These are phyloP conservation scores for Yarrowia sp. DNA, from an alignment of 805 yeast genomes.

Conservation along the genomic window DNA sequence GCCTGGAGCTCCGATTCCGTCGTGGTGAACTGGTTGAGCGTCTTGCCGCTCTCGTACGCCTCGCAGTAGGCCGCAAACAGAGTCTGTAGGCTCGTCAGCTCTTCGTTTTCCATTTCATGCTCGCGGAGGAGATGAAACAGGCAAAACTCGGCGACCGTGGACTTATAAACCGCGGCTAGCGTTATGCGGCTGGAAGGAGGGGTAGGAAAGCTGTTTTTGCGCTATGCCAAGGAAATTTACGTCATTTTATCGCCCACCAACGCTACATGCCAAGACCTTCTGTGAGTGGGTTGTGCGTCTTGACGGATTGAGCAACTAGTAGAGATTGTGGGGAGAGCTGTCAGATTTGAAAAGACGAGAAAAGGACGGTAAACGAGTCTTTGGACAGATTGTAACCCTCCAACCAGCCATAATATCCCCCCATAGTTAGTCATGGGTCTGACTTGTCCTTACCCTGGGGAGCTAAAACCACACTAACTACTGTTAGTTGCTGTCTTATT, in stretches of 20 bases:
- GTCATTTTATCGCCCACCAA: not conserved
- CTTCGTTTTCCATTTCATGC: constrained; percentile 2
- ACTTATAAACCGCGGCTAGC: not conserved
- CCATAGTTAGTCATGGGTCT: not conserved
- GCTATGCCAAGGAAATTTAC: not conserved
- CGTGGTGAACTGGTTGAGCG: not conserved
- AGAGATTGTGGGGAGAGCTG: too few relatives aligned
- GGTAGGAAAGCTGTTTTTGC: not conserved
- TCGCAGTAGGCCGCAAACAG: constrained; percentile 4
- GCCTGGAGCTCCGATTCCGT: not conserved
- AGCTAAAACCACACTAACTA: not conserved
- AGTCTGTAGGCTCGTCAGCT: not conserved
- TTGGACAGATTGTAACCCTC: not conserved
- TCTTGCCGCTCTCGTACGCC: not conserved
- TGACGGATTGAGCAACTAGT: too few relatives aligned
- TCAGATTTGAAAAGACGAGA: too few relatives aligned
- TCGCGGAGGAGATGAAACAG: not conserved
- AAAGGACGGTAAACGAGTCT: too few relatives aligned
- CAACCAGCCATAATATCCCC: not conserved
- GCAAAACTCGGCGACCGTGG: not conserved
- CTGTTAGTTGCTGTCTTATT: not conserved
- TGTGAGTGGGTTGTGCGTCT: not conserved
- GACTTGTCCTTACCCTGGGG: not conserved
- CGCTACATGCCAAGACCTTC: not conserved
- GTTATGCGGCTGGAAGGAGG: constrained; percentile 13